A percentile compares a stretch with the other conserved stretches of the same genome.
Evolutionary conservation across 805 yeast species (phyloP).

Genomic region (Ogataea ganodermae): DNA sequence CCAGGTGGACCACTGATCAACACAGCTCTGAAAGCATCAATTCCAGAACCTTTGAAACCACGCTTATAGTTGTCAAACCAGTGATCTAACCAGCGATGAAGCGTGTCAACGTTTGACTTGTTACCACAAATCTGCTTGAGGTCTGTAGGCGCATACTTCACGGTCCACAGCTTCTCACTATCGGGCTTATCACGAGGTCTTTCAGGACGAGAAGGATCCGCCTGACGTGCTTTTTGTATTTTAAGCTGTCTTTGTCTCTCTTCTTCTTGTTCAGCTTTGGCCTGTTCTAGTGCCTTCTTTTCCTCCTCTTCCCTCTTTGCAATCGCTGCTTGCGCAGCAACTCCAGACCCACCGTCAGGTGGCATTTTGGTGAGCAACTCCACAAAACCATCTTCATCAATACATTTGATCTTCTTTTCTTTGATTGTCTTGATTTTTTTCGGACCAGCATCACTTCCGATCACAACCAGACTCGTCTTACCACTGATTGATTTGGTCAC

Average conservation of each 20-base stretch:
- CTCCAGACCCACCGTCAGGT: slow-evolving; percentile 87
- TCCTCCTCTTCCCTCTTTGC: slow-evolving; percentile 72
- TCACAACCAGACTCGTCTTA: slow-evolving; percentile 83
- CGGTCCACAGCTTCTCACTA: slow-evolving; percentile 84
- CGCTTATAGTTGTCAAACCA: slow-evolving; percentile 66
- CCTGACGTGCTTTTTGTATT: slow-evolving; percentile 27
- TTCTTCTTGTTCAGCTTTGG: slow-evolving; percentile 45
- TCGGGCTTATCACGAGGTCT: slow-evolving; percentile 43
- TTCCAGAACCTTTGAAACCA: slow-evolving; percentile 65
- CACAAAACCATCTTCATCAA: slow-evolving; percentile 83
- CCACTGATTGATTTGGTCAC: slow-evolving; percentile 85
- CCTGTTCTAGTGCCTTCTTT: slow-evolving; percentile 52
- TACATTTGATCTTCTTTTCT: slow-evolving; percentile 71
- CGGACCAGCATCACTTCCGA: slow-evolving; percentile 97
- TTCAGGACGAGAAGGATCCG: slow-evolving; percentile 18
- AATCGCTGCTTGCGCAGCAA: slow-evolving; percentile 70
- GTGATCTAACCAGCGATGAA: slow-evolving; percentile 70
- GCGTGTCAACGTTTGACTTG: slow-evolving; percentile 66
- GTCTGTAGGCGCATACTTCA: slow-evolving; percentile 82
- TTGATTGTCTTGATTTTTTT: slow-evolving; percentile 84
- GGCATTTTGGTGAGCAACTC: slow-evolving; percentile 80
- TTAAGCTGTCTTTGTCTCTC: slow-evolving; percentile 31
- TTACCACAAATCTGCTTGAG: slow-evolving; percentile 87
- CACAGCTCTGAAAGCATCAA: slow-evolving; percentile 76
- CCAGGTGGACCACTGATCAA: slow-evolving; percentile 89